phyloP scores from a whole-genome alignment of 1,139 yeast genomes.

The Cylindricascospora bacillispora region DNA sequence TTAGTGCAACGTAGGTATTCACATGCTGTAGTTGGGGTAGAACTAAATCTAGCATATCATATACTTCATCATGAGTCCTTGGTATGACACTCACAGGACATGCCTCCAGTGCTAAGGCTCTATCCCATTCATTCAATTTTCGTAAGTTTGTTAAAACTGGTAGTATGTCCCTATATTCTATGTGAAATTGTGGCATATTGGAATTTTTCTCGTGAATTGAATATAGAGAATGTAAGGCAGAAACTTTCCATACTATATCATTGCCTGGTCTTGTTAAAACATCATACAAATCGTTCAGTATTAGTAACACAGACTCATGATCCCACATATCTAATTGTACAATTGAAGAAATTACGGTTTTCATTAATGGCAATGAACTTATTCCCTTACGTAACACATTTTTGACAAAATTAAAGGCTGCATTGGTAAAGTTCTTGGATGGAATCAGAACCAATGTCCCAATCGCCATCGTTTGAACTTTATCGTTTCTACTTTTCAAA shows the following conservation, averaged over 20 bases:
- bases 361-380: conserved; percentile 41
- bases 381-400: conserved; percentile 38
- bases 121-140: conserved; percentile 60
- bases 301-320: conserved; percentile 31
- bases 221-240: conserved; percentile 58
- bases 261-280: conserved; percentile 32
- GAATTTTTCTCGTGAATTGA: conserved; percentile 45
- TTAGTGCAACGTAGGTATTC: conserved; percentile 71
- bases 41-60: conserved; percentile 51
- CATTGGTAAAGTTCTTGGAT: conserved; percentile 38
- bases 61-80: conserved; percentile 50
- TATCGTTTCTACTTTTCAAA: conserved; percentile 30
- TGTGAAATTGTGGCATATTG: conserved; percentile 24
- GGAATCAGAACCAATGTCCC: conserved; percentile 54
- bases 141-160: conserved; percentile 15
- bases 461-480: conserved; percentile 42
- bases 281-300: conserved; percentile 36
- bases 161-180: conserved; percentile 13
- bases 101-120: conserved; percentile 54
- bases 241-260: conserved; percentile 39
- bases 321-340: conserved; percentile 56
- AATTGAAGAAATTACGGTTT: conserved; percentile 57
- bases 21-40: conserved; percentile 70
- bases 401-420: conserved; percentile 30
- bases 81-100: conserved; percentile 58